Evolutionary conservation across 192 early-diverging fungal species (phyloP), one percentile per base, ranked within the genome.

Genomic region (Podila epicladia): DNA sequence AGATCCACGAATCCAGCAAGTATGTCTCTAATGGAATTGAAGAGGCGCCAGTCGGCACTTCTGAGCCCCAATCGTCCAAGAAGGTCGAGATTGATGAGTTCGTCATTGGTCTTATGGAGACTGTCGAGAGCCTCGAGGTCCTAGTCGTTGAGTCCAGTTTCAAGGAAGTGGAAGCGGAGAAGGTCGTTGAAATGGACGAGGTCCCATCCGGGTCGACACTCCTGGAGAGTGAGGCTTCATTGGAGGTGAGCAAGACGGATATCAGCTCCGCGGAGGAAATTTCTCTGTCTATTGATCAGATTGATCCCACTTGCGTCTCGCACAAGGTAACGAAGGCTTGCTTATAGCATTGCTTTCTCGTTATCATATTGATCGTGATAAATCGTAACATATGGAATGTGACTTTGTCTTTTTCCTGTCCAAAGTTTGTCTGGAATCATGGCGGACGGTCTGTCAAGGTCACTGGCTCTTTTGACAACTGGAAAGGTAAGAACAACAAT

Each of bases 401-500:
- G 12, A 4, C 12, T 45, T 15, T 45, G n/a, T n/a, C 3, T 45
- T 45, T 0, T 17, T 45, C 13, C 8, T 12, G 41, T 45, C 13
- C 11, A 55, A 5, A 55, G 53, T 55, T 55, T 55, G 24, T 55
- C 22, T 55, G 53, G 53, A 55, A n/a, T 26, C 53, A 55, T 22
- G 22, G 53, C 24, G 53, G n/a, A 55, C 20, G 5, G 20, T 55
- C 53, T 8, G 53, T 55, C 22, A 68, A 63, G 41, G 55, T 79
- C 65, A 79, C 76, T 29, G 70, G 76, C 12, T 68, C 69, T 17
- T 79, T 72, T 50, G 65, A 79, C 33, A 69, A 72, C 26, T 78
- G 75, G 75, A 19, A 60, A 72, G 49, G 76, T 79, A 79, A 72
- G 50, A 31, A 22, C 15, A 11, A 35, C 2, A 20, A 35, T 3